phyloP scores from a whole-genome alignment of 2,329 filamentous ascomycete genomes.

The Neonectria sp. region DNA sequence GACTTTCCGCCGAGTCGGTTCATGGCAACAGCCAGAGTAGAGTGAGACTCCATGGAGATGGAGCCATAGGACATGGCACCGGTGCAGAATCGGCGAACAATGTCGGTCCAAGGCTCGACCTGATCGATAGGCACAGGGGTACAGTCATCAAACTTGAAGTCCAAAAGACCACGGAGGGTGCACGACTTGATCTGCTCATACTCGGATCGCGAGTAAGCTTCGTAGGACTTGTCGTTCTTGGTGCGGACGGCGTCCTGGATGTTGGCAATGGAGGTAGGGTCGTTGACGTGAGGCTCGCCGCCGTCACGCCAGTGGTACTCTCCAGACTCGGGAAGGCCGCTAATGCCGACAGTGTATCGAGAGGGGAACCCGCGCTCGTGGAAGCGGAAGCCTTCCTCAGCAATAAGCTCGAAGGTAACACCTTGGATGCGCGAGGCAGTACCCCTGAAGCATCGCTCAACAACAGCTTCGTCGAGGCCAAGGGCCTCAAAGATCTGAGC shows the following conservation, averaged over 20 bases:
- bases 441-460: conserved; percentile 94
- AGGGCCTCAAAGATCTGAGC: conserved; percentile 98
- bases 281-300: conserved; percentile 95
- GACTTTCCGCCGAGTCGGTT: conserved; percentile 97
- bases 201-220: conserved; percentile 92
- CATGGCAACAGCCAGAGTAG: conserved; percentile 95
- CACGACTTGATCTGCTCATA: conserved; percentile 98
- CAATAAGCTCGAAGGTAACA: conserved; percentile 93
- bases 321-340: conserved; percentile 90
- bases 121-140: conserved; percentile 93
- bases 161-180: conserved; percentile 92
- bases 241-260: conserved; percentile 96
- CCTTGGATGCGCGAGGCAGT: conserved; percentile 96
- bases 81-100: conserved; percentile 95
- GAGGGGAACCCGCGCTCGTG: conserved; percentile 94
- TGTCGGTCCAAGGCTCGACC: conserved; percentile 98
- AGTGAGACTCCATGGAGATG: conserved; percentile 98
- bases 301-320: conserved; percentile 99
- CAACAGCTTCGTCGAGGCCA: conserved; percentile 91
- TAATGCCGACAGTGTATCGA: conserved; percentile 80
- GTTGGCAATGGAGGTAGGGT: conserved; percentile 94
- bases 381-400: conserved; percentile 93
- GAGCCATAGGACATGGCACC: conserved; percentile 99
- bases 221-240: conserved; percentile 99
- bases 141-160: conserved; percentile 94